Evolutionary conservation across 1,139 yeast species (phyloP).

Genomic region (Debaryomyces subglobosus): DNA sequence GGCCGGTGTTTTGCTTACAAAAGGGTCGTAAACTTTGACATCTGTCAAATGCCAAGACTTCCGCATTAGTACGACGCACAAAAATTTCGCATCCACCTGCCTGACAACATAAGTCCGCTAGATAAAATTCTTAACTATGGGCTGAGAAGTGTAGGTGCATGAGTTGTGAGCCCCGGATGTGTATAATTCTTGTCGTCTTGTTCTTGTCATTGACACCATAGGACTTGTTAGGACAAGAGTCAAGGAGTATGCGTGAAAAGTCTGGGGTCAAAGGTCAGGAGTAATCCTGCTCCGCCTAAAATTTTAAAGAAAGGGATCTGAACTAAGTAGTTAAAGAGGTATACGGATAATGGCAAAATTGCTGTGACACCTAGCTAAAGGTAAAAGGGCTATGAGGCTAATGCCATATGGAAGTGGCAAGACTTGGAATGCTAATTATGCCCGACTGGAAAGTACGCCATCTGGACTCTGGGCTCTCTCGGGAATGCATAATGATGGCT

Average conservation of each 20-base stretch:
- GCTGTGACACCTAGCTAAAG: neutral
- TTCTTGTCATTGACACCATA: neutral
- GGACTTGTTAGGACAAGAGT: neutral
- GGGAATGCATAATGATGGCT: neutral
- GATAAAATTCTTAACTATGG: neutral
- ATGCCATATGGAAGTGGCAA: neutral
- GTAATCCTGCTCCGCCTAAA: neutral
- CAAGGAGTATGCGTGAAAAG: neutral
- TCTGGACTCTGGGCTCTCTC: neutral
- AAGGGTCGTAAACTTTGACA: conserved; percentile 2
- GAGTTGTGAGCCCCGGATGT: neutral
- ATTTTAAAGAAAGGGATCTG: neutral
- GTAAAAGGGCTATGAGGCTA: neutral
- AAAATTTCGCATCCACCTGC: neutral
- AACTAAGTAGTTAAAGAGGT: neutral
- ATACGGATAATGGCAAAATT: neutral
- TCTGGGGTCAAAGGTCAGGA: neutral
- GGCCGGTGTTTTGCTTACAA: neutral
- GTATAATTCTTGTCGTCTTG: neutral
- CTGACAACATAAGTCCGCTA: conserved; percentile 1
- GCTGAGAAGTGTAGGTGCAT: neutral
- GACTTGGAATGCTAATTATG: neutral
- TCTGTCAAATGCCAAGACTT: conserved; percentile 5
- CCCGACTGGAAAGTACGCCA: neutral
- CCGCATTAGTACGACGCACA: neutral